Evolutionary conservation across 2,329 filamentous ascomycete genomes (phyloP).

Genomic region (Pseudogymnoascus sp.): DNA sequence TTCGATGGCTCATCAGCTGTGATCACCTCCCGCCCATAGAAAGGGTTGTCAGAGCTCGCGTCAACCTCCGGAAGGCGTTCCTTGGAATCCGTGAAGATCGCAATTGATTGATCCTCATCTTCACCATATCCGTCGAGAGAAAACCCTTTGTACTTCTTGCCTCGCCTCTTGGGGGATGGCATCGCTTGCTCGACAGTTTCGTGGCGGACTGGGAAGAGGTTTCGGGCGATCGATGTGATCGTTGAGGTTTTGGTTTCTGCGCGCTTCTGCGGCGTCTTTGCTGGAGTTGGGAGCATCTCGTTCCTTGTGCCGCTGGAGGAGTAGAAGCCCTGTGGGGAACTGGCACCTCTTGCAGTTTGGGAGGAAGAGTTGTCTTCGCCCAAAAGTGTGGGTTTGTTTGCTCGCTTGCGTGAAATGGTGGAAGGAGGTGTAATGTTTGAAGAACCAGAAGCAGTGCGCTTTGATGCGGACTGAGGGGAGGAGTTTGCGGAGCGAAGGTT

Average conservation of each 20-base stretch:
- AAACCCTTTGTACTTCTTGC: slow-evolving; percentile 48
- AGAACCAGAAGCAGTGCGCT: slow-evolving; percentile 18
- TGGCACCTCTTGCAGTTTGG: slow-evolving; percentile 1
- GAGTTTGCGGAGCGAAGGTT: slow-evolving; percentile 28
- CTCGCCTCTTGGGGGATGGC: slow-evolving; percentile 49
- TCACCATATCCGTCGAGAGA: slow-evolving; percentile 47
- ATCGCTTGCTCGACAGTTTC: slow-evolving; percentile 45
- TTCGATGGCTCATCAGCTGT: slow-evolving; percentile 33
- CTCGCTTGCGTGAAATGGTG: slow-evolving; percentile 21
- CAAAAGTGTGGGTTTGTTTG: slow-evolving; percentile 14
- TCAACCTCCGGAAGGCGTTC: slow-evolving; percentile 66
- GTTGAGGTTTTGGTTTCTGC: slow-evolving; percentile 40
- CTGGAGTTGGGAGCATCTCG: slow-evolving; percentile 65
- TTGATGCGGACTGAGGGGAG: slow-evolving; percentile 19
- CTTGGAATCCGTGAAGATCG: slow-evolving; percentile 71
- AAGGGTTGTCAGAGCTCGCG: slow-evolving; percentile 61
- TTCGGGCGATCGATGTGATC: slow-evolving; percentile 48
- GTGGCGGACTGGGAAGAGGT: slow-evolving; percentile 44
- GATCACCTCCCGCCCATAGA: slow-evolving; percentile 40
- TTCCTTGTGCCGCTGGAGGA: slow-evolving; percentile 17
- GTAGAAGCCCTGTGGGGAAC: not conserved
- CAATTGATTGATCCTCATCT: slow-evolving; percentile 50
- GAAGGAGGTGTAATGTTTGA: slow-evolving; percentile 20
- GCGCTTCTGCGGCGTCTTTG: slow-evolving; percentile 62
- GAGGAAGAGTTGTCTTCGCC: slow-evolving; percentile 30